These are phyloP conservation scores for Ceratocystiopsis sp. DNA, from an alignment of 2,329 filamentous ascomycete species.

Conservation along the genomic window DNA sequence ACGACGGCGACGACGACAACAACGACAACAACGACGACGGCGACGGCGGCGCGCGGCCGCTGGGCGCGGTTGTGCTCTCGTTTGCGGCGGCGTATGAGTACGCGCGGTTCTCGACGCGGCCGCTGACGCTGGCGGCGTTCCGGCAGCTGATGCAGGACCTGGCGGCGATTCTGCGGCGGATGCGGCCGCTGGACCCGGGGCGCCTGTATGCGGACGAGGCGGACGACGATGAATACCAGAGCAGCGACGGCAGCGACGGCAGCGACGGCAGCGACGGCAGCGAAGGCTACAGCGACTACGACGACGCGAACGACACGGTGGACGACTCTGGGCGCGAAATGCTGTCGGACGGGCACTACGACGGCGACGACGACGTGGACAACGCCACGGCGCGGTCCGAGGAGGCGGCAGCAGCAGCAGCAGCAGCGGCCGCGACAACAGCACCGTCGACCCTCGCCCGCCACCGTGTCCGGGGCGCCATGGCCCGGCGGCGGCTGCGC, in stretches of 20 bases:
- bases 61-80: conserved; percentile 23
- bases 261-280: conserved; percentile 9
- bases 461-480: too few species aligned
- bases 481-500: too few species aligned
- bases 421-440: not conserved
- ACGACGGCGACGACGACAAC: not conserved
- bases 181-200: conserved; percentile 45
- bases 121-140: conserved; percentile 56
- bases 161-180: conserved; percentile 59
- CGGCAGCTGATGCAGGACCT: conserved; percentile 69
- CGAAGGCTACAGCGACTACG: conserved; percentile 16
- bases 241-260: not conserved
- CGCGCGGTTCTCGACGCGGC: conserved; percentile 61
- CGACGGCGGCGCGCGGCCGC: not conserved
- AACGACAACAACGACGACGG: not conserved
- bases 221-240: conserved; percentile 12
- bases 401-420: conserved; percentile 4
- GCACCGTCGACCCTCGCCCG: too few species aligned
- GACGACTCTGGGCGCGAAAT: too few species aligned
- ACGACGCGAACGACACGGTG: too few species aligned
- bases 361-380: conserved; percentile 19
- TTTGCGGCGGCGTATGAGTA: conserved; percentile 70
- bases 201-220: conserved; percentile 23
- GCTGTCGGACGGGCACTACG: too few species aligned
- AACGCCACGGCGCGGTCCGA: conserved; percentile 24